phyloP scores from a whole-genome alignment of 139 green algal species.

The Auxenochlorella pyrenoidosa region DNA sequence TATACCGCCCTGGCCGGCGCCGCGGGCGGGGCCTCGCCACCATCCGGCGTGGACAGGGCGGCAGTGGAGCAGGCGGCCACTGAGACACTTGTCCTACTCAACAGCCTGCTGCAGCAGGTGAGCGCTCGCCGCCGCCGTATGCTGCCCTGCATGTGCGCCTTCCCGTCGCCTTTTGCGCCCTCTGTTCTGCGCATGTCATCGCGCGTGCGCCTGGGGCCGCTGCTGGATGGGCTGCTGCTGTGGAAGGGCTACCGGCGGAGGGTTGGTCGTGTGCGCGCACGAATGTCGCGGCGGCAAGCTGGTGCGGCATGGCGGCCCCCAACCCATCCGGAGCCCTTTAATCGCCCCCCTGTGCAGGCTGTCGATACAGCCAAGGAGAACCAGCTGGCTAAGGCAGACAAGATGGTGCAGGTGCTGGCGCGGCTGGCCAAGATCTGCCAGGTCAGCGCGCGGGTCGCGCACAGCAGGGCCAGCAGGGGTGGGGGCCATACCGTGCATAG shows the following conservation, averaged over 20 bases:
- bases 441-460: background rate
- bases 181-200: too few relatives aligned
- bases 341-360: background rate
- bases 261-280: too few relatives aligned
- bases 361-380: background rate
- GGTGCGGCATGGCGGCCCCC: too few relatives aligned
- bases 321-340: background rate
- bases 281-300: too few relatives aligned
- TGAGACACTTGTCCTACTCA: background rate
- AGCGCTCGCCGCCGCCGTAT: background rate
- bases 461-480: background rate
- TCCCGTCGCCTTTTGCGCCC: too few relatives aligned
- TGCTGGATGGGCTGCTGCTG: too few relatives aligned
- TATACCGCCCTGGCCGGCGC: too few relatives aligned
- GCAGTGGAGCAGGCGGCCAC: background rate
- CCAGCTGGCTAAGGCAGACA: slow-evolving; percentile 17
- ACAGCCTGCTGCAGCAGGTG: slow-evolving; percentile 34
- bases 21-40: background rate
- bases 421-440: slow-evolving; percentile 27
- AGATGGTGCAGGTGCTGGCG: slow-evolving; percentile 26
- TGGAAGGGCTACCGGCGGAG: too few relatives aligned
- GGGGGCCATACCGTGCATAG: background rate
- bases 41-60: background rate
- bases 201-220: too few relatives aligned
- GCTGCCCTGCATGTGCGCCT: background rate